A percentile compares a stretch with the other conserved stretches of the same genome.
Evolutionary conservation across 2,329 filamentous ascomycete genomes (phyloP).

Genomic region (Fonsecaea erecta): DNA sequence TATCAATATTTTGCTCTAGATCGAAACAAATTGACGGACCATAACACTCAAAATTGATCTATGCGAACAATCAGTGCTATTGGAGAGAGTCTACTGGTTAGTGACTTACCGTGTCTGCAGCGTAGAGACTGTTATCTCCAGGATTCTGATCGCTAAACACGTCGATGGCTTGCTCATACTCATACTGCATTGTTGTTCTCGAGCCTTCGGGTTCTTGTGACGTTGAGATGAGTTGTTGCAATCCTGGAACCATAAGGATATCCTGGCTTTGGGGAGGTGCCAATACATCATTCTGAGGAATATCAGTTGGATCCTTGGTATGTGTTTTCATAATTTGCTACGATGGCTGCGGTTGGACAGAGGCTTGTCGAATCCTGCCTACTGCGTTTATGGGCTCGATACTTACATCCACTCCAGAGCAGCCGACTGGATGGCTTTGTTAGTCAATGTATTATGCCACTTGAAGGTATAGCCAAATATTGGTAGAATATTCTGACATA

Average conservation of each 20-base stretch:
- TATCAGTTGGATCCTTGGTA: background rate
- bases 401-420: background rate
- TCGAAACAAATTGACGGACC: background rate
- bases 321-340: background rate
- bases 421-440: background rate
- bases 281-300: background rate
- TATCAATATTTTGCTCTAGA: background rate
- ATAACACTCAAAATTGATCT: conserved; percentile 22
- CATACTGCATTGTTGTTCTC: background rate
- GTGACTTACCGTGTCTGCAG: conserved; percentile 14
- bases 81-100: background rate
- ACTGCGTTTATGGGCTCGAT: background rate
- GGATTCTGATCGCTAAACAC: background rate
- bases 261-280: background rate
- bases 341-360: background rate
- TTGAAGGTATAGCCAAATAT: too few species aligned
- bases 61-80: conserved; percentile 2
- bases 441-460: too few species aligned
- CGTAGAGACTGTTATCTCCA: conserved; percentile 15
- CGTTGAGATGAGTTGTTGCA: background rate
- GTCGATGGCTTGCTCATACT: background rate
- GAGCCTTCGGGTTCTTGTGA: background rate
- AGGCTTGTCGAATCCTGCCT: background rate
- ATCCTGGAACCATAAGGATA: background rate
- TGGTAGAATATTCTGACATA: background rate